Evolutionary conservation across 352 stramenopile genomes (phyloP), one percentile per base, ranked within the genome.

Genomic region (Globisporangium uncinulatum): DNA sequence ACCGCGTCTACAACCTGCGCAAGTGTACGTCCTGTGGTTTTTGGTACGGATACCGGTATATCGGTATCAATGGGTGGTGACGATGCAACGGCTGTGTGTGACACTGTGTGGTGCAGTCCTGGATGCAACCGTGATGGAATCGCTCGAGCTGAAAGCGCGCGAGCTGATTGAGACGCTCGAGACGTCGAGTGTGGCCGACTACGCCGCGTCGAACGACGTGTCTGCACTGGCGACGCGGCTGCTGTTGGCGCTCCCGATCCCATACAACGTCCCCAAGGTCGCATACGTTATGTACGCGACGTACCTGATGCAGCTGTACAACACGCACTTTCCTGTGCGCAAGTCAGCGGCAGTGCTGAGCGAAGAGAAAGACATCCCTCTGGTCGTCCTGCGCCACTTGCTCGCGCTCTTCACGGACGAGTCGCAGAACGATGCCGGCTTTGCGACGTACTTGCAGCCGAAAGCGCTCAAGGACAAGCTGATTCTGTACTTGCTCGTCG

Each of bases 381-480:
- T 89, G 3, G 76, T 90, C 21, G 66, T 94, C 19, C 57, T 87
- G 53, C 78, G 79, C 45, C 74, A 92, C 56, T 65, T 90, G 48
- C 61, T 92, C 10, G 66, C 74, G 57, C 62, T 88, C n/a, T 94
- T 87, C 61, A 79, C 75, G 9, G 81, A 92, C 32, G 56, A 76
- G n/a, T 76, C 67, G 55, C 72, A 87, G 58, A 62, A 58, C 59
- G 61, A 67, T 31, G 80, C 67, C 53, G 81, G 83, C 34, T 63
- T 79, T 63, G 79, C 66, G 58, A 80, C 65, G 66, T 91, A 90
- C 67, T 56, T 86, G 34, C 77, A 89, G 63, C 74, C 83, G 43
- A 94, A 94, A 69, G 57, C 70, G 11, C 76, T 81, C 59, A 92
- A 92, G 63, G 83, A 94, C 65, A 89, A 94, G 71, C 67, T 92